Base-by-base conservation (phyloP, 108 stramenopile genomes). In the Cyclotella choctawhatcheeana region DNA sequence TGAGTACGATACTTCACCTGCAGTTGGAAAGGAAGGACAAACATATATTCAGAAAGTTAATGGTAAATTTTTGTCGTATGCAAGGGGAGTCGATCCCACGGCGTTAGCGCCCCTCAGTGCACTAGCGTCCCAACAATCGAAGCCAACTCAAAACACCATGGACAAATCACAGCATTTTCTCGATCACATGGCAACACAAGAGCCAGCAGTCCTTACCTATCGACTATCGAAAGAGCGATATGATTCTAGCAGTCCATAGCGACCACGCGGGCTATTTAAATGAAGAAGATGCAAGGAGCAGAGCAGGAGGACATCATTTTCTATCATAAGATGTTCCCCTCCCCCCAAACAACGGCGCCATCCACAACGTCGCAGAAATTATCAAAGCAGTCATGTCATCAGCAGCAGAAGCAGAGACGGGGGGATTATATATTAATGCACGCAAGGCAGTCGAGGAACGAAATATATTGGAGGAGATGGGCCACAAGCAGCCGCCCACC, bases 331-430 rank as follows among this genome's bases (percentile, higher is more conserved):
- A 55, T 27, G 44, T 55, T 3, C 37, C 67, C 1, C 17, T 64
- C 16, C 66, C 64, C 0, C 50, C 48, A 12, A 66, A 84, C 78
- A 48, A 71, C 67, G 44, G 67, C 16, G 45, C 73, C 50, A 58
- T 87, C 58, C 53, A 53, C 60, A 60, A 61, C 51, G 44, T 61
- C 5, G 48, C 55, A 29, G 4, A 48, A 35, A 81, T 79, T 30
- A 69, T 82, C 6, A 66, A 67, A 62, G 25, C 48, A 17, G 82
- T 81, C 14, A 45, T 73, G 47, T 53, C 79, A 6, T 69, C 73
- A 5, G 70, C 84, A 14, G 64, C 74, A 22, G 84, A 87, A 69
- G 81, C 82, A 4, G 86, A 87, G 48, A 18, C 70, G 0, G 82
- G 79, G 2, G 71, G 67, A 3, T 47, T 73, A 7, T 86, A 56